Conservation (phyloP, 257 asterid genomes). For the Primulina tabacum region DNA sequence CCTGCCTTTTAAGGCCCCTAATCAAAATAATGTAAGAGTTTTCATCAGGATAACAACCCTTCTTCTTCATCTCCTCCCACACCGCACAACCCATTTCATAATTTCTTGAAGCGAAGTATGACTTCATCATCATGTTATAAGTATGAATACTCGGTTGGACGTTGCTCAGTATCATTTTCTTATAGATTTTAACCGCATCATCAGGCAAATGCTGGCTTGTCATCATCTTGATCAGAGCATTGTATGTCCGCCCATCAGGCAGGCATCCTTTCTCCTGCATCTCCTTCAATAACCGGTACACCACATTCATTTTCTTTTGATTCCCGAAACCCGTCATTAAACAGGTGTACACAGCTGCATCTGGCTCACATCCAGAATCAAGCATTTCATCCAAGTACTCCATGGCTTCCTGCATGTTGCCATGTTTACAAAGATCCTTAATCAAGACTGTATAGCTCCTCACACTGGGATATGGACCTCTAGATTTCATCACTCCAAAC, state of each 20-base stretch:
- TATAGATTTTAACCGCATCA: constrained; percentile 72
- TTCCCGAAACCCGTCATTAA: constrained; percentile 76
- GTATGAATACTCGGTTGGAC: constrained; percentile 69
- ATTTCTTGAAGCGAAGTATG: constrained; percentile 50
- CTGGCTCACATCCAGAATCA: constrained; percentile 50
- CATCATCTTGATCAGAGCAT: constrained; percentile 81
- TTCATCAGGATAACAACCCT: constrained; percentile 87
- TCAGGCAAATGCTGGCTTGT: constrained; percentile 58
- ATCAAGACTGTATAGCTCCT: constrained; percentile 71
- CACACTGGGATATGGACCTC: constrained; percentile 65
- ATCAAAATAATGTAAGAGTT: constrained; percentile 64
- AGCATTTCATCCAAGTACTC: constrained; percentile 61
- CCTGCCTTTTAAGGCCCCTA: constrained; percentile 73
- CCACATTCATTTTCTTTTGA: constrained; percentile 62
- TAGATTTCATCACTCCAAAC: constrained; percentile 74
- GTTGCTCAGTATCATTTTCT: constrained; percentile 61
- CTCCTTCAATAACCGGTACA: constrained; percentile 53
- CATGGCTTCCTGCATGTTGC: constrained; percentile 54
- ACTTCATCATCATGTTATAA: constrained; percentile 82
- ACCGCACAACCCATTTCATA: constrained; percentile 61
- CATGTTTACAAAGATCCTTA: constrained; percentile 62
- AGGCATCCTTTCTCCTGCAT: constrained; percentile 72
- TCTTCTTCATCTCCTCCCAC: constrained; percentile 94
- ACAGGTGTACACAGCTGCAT: constrained; percentile 73
- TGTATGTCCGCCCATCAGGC: constrained; percentile 68